A percentile compares a stretch with the other conserved stretches of the same genome.
Evolutionary conservation across 1,284 basidiomycete species (phyloP).

Genomic region (Malassezia slooffiae): DNA sequence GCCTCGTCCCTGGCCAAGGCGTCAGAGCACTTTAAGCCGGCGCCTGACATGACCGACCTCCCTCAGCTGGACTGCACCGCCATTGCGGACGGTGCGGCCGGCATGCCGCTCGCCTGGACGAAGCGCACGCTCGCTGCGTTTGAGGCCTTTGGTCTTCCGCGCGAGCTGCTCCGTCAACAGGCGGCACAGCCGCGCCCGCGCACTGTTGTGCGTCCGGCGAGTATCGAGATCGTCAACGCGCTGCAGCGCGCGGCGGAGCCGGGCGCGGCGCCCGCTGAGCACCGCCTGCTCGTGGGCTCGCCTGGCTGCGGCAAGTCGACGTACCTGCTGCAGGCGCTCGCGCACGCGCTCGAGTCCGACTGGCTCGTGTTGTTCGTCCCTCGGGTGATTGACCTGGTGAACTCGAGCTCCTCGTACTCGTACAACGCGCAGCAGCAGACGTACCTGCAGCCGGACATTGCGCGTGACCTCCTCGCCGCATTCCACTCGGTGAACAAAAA

Average conservation of each 20-base stretch:
- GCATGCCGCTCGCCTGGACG: constrained; percentile 27
- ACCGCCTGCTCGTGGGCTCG: constrained; percentile 50
- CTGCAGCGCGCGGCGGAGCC: constrained; percentile 11
- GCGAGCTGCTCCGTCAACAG: constrained; percentile 26
- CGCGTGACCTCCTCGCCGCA: constrained; percentile 42
- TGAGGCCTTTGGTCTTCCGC: constrained; percentile 28
- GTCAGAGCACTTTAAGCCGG: constrained; percentile 21
- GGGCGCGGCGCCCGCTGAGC: not conserved
- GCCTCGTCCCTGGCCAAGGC: constrained; percentile 19
- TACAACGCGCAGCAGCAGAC: constrained; percentile 67
- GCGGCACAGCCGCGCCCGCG: constrained; percentile 24
- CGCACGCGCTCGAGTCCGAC: constrained; percentile 59
- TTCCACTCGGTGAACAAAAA: constrained; percentile 46
- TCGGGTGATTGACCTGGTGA: constrained; percentile 63
- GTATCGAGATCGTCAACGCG: constrained; percentile 23
- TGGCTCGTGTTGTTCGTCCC: constrained; percentile 88
- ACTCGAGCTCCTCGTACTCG: constrained; percentile 63
- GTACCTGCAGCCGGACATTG: constrained; percentile 62
- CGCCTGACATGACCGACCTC: constrained; percentile 32
- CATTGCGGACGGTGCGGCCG: constrained; percentile 18
- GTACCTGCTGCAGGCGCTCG: constrained; percentile 66
- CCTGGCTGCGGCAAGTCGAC: constrained; percentile 73
- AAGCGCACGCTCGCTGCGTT: constrained; percentile 22
- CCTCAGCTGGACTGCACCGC: constrained; percentile 22
- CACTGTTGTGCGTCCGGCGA: constrained; percentile 5